These are phyloP conservation scores for Staphylotrichum longicolle DNA, from an alignment of 495 filamentous ascomycete genomes.

Conservation along the genomic window DNA sequence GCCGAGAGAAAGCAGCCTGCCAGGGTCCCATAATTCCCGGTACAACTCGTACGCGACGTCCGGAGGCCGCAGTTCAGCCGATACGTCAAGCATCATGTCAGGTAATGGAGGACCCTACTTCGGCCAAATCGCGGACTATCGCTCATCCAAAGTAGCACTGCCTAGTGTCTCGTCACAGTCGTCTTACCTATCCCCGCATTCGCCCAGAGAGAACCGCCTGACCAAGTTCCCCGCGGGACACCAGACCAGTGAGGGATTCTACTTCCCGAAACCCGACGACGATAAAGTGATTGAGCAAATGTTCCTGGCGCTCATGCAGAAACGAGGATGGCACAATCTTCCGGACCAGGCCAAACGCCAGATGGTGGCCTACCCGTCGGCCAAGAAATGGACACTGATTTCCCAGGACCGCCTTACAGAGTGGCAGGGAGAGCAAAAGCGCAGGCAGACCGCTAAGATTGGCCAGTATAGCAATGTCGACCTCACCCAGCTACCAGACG, in stretches of 20 bases:
- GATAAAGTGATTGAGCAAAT: constrained; percentile 87
- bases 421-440: constrained; percentile 90
- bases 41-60: constrained; percentile 66
- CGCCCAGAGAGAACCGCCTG: constrained; percentile 50
- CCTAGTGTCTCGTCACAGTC: constrained; percentile 51
- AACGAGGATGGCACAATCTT: constrained; percentile 92
- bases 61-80: constrained; percentile 44
- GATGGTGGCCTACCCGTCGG: constrained; percentile 89
- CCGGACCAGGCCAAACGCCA: constrained; percentile 94
- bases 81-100: constrained; percentile 57
- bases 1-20: constrained; percentile 53
- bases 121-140: constrained; percentile 65
- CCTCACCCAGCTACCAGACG: constrained; percentile 72
- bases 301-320: constrained; percentile 92
- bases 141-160: constrained; percentile 58
- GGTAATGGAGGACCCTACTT: constrained; percentile 68
- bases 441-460: constrained; percentile 67
- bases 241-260: constrained; percentile 58
- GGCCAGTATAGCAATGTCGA: constrained; percentile 56
- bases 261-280: constrained; percentile 68
- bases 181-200: constrained; percentile 46
- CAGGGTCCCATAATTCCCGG: constrained; percentile 50
- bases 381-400: constrained; percentile 96
- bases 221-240: constrained; percentile 50
- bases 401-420: constrained; percentile 93